A percentile compares a stretch with the other conserved stretches of the same genome.
These are phyloP conservation scores for Epichloe hybrida DNA, from an alignment of 2,329 filamentous ascomycete genomes.

Conservation along the genomic window DNA sequence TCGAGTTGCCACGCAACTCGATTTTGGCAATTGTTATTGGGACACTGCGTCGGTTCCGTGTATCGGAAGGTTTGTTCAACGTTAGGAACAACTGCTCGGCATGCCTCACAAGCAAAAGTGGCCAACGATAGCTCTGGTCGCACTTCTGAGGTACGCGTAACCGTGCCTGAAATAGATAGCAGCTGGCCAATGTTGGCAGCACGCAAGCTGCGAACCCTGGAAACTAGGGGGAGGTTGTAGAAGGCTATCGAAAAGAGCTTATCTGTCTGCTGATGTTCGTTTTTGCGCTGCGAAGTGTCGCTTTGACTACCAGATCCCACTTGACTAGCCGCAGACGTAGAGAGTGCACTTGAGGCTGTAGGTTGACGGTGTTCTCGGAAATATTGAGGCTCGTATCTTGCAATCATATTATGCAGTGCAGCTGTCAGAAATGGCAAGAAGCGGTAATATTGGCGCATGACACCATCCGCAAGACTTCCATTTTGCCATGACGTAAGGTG, in stretches of 20 bases:
- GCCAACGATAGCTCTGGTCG: conserved; percentile 83
- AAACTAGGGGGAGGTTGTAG: conserved; percentile 82
- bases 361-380: conserved; percentile 86
- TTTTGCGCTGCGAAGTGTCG: conserved; percentile 63
- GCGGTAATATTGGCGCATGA: conserved; percentile 85
- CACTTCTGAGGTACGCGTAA: conserved; percentile 93
- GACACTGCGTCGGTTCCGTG: conserved; percentile 91
- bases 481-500: conserved; percentile 69
- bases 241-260: conserved; percentile 90
- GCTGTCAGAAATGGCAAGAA: conserved; percentile 85
- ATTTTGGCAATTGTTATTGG: conserved; percentile 77
- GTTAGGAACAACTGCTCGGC: conserved; percentile 72
- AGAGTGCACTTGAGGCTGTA: conserved; percentile 57
- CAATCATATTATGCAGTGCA: conserved; percentile 82
- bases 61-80: conserved; percentile 97
- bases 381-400: conserved; percentile 87
- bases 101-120: conserved; percentile 84
- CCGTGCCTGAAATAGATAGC: conserved; percentile 90
- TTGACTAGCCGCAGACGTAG: conserved; percentile 53
- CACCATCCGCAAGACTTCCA: conserved; percentile 69
- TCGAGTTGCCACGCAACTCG: conserved; percentile 91
- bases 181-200: conserved; percentile 86
- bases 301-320: conserved; percentile 48
- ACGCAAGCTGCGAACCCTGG: conserved; percentile 70
- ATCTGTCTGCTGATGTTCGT: conserved; percentile 91